These are phyloP conservation scores for Colletotrichum kahawae DNA, from an alignment of 2,329 filamentous ascomycete genomes.

Conservation along the genomic window DNA sequence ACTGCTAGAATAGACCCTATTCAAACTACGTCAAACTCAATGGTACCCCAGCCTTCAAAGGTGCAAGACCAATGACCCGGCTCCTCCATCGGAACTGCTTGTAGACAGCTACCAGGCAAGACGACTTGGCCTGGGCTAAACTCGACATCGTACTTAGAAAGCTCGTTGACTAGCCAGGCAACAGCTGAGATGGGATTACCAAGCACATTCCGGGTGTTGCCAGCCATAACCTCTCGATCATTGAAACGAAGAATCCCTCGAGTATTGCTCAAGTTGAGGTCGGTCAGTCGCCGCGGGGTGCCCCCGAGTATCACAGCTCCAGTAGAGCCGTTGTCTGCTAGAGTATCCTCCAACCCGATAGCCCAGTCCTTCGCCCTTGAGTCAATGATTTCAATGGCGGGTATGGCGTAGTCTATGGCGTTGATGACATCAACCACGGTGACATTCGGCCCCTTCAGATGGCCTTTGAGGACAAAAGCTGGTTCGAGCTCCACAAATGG, in stretches of 20 bases:
- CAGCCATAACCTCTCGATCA: conserved; percentile 27
- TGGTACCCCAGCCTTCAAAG: conserved; percentile 28
- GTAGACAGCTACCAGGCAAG: conserved; percentile 29
- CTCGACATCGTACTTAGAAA: conserved; percentile 27
- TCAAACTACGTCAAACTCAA: conserved; percentile 27
- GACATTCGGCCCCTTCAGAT: conserved; percentile 28
- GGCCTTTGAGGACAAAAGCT: conserved; percentile 29
- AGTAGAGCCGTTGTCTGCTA: conserved; percentile 30
- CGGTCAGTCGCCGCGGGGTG: conserved; percentile 25
- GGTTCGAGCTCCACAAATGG: conserved; percentile 32
- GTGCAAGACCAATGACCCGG: conserved; percentile 26
- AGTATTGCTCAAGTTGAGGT: conserved; percentile 27
- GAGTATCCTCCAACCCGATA: conserved; percentile 29
- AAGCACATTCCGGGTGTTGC: conserved; percentile 30
- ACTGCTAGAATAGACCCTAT: neutral
- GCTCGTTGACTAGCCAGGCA: conserved; percentile 30
- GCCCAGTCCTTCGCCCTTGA: conserved; percentile 31
- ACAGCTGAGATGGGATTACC: conserved; percentile 28
- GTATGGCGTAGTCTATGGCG: conserved; percentile 31
- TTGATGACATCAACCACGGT: conserved; percentile 32
- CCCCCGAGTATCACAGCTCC: conserved; percentile 31
- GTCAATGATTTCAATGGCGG: conserved; percentile 33
- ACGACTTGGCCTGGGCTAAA: conserved; percentile 28
- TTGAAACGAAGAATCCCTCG: conserved; percentile 27
- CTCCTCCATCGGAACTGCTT: conserved; percentile 28